Conservation (phyloP, 163 green algal genomes). For the Scenedesmus sp. region DNA sequence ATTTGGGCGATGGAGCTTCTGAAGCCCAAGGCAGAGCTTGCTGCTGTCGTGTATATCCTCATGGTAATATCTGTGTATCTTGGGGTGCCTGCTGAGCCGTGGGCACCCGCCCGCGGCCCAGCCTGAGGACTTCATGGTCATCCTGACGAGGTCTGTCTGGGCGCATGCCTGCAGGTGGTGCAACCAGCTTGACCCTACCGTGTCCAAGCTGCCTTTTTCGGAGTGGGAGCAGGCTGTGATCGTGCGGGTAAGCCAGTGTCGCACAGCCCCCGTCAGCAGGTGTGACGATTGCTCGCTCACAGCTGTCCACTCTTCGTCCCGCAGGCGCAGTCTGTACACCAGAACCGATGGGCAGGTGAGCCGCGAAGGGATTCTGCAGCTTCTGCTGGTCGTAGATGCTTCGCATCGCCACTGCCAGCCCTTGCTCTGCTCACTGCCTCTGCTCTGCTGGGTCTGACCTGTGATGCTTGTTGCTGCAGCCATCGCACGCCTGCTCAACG, state of each 20-base stretch:
- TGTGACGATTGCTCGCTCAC: neutral
- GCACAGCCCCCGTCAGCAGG: neutral
- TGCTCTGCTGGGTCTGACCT: neutral
- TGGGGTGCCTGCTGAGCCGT: neutral
- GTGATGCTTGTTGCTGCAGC: conserved; percentile 3
- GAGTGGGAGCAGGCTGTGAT: conserved; percentile 83
- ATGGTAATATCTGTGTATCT: neutral
- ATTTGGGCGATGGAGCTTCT: conserved; percentile 2
- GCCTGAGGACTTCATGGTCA: neutral
- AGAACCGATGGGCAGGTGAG: conserved; percentile 52
- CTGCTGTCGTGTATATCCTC: neutral
- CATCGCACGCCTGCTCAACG: conserved; percentile 47
- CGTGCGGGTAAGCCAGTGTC: conserved; percentile 50
- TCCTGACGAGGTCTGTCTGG: neutral
- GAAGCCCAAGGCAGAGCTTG: neutral
- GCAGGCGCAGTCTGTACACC: conserved; percentile 48
- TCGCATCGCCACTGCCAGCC: neutral
- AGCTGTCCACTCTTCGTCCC: neutral
- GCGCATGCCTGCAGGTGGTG: conserved; percentile 76
- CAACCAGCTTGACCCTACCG: conserved; percentile 92
- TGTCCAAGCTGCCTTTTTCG: conserved; percentile 87
- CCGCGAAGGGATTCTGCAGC: neutral
- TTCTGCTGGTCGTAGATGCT: neutral
- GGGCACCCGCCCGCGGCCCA: neutral
- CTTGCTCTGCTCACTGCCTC: neutral